phyloP scores from a whole-genome alignment of 2,329 filamentous ascomycete species.

The Diaporthe australafricana region DNA sequence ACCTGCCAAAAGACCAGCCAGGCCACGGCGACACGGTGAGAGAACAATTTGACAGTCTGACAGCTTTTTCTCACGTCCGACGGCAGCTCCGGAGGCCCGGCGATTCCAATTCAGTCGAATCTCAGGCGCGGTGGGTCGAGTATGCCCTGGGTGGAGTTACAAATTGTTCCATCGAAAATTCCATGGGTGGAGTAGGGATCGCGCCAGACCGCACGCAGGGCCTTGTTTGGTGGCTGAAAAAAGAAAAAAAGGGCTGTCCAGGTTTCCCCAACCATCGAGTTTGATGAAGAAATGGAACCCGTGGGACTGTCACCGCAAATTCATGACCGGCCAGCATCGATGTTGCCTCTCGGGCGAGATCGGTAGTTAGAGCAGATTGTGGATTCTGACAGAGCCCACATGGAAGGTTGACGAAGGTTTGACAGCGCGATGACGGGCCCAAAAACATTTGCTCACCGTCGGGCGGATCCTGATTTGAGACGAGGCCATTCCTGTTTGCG shows the following conservation, averaged over 20 bases:
- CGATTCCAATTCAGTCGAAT: slow-evolving; percentile 24
- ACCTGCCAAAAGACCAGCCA: slow-evolving; percentile 2
- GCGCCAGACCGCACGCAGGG: slow-evolving; percentile 28
- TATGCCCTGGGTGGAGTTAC: slow-evolving; percentile 27
- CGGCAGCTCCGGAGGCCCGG: slow-evolving; percentile 29
- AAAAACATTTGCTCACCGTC: slow-evolving; percentile 8
- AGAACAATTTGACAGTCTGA: slow-evolving; percentile 7
- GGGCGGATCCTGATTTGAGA: slow-evolving; percentile 11
- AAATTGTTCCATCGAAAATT: slow-evolving; percentile 38
- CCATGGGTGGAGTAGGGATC: slow-evolving; percentile 33
- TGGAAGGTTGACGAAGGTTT: slow-evolving; percentile 19
- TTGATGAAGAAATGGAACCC: slow-evolving; percentile 22
- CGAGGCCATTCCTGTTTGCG: slow-evolving; percentile 18
- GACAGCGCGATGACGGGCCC: slow-evolving; percentile 12
- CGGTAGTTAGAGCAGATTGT: slow-evolving; percentile 8
- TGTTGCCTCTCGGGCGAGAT: background rate
- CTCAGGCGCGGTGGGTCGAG: slow-evolving; percentile 27
- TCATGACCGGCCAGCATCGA: slow-evolving; percentile 3
- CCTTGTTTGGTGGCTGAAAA: slow-evolving; percentile 10
- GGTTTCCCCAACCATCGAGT: slow-evolving; percentile 34
- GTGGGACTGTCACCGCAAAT: slow-evolving; percentile 25
- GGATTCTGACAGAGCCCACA: slow-evolving; percentile 14
- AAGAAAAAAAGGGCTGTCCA: slow-evolving; percentile 20
- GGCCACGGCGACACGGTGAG: slow-evolving; percentile 10
- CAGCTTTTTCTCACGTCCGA: slow-evolving; percentile 22